Base-by-base conservation (phyloP, 805 yeast genomes). In the Lachancea sp. region DNA sequence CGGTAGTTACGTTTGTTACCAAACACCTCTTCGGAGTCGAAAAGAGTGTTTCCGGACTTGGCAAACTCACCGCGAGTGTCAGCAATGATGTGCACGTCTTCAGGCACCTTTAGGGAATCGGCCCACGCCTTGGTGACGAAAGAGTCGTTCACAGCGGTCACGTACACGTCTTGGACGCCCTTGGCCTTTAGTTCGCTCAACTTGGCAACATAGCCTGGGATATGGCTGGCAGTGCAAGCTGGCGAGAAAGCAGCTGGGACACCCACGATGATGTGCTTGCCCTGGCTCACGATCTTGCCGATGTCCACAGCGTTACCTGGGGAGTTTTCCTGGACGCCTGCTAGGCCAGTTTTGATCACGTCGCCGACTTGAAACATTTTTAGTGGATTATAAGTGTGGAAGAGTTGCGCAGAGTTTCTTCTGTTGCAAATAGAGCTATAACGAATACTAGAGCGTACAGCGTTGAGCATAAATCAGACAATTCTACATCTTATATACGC, bases 211-310 rank as follows among this genome's bases (percentile, higher is more conserved):
- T 66, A 82, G n/a, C 82, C 85, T 33, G 90, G 90, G 46, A 83
- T 73, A 66, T 83, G 91, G 51, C 75, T 70, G 39, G 73, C 78
- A 42, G 84, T 73, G 63, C 90, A 84, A 9, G 89, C 78, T 41
- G 90, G 93, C 20, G 95, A 84, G 71, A 84, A 85, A 8, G 95
- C 91, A 48, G 89, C 93, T 46, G 93, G 91, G 27, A 84, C 85
- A 36, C 83, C 72, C 17, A 82, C 71, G 33, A 82, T 65, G 32
- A 83, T 54, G 36, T 73, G 68, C 56, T 73, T 78, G n/a, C 82
- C 82, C 42, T 52, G 39, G 18, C 60, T 60, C 34, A 71, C 68
- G 48, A 63, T 66, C 34, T 72, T 71, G 22, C 83, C 77, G 41
- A 84, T 67, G 58, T 79, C 72, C 49, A 82, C 72, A 17, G 65